Conservation (phyloP, 1,284 basidiomycete species). For the Hortiboletus rubellus region DNA sequence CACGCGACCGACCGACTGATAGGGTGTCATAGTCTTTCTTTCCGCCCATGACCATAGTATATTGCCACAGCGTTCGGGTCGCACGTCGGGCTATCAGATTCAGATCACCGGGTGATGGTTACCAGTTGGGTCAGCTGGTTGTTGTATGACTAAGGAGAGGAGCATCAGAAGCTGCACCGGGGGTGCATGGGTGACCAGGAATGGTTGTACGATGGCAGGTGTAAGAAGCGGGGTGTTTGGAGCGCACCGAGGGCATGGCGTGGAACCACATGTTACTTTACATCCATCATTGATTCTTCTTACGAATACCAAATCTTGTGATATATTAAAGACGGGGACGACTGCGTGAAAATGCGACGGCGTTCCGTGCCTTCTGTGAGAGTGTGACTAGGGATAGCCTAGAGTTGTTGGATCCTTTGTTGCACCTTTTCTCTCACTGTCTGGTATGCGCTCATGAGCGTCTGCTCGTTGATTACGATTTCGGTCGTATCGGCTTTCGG, state of each 20-base stretch:
- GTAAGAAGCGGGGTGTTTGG: conserved; percentile 1
- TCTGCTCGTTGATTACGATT: conserved; percentile 99
- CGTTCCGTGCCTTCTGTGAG: too few species aligned
- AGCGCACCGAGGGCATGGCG: background rate
- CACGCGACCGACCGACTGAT: conserved; percentile 2
- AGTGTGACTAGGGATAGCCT: conserved; percentile 1
- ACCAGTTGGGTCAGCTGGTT: background rate
- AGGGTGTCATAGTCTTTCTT: conserved; percentile 11
- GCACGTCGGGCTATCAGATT: background rate
- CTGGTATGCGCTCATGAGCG: conserved; percentile 88
- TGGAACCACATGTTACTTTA: conserved; percentile 8
- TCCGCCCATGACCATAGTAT: conserved; percentile 12
- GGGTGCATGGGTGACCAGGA: background rate
- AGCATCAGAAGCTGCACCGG: background rate
- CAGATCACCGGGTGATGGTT: background rate
- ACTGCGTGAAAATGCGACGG: background rate
- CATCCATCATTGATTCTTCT: conserved; percentile 1
- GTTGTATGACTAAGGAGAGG: conserved; percentile 16
- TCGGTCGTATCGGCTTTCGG: conserved; percentile 93
- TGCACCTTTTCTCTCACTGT: conserved; percentile 82
- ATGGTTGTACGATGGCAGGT: conserved; percentile 12
- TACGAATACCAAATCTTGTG: background rate
- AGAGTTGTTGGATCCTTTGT: conserved; percentile 59
- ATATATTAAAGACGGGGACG: background rate
- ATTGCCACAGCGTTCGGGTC: background rate